Conservation (phyloP, 768 basidiomycete genomes). For the Leccinum variicolor region DNA sequence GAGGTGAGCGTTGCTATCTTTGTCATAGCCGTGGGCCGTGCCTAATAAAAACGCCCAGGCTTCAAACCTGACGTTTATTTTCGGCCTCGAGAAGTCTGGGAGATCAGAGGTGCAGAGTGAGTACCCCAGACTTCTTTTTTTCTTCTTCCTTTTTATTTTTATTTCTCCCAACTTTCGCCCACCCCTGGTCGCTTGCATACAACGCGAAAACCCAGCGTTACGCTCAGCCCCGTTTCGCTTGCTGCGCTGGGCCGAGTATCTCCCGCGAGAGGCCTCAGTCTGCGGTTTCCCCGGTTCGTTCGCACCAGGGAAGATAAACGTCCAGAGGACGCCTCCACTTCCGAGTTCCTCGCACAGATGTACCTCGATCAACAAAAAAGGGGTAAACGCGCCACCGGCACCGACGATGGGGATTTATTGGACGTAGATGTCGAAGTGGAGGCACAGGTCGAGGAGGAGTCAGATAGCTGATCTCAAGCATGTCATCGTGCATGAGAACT, state of each 20-base stretch:
- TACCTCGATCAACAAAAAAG: slow-evolving; percentile 60
- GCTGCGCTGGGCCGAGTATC: slow-evolving; percentile 68
- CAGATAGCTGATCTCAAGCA: slow-evolving; percentile 17
- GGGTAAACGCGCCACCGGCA: slow-evolving; percentile 31
- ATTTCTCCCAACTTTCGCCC: background rate
- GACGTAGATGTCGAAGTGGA: slow-evolving; percentile 43
- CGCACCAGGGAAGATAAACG: slow-evolving; percentile 69
- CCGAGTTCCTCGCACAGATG: slow-evolving; percentile 65
- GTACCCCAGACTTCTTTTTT: slow-evolving; percentile 12
- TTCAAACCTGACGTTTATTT: slow-evolving; percentile 68
- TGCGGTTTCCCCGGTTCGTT: slow-evolving; percentile 89
- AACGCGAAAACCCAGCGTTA: slow-evolving; percentile 47
- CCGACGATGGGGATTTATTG: slow-evolving; percentile 59
- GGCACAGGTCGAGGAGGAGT: slow-evolving; percentile 29
- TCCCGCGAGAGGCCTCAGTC: slow-evolving; percentile 61
- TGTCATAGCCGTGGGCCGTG: background rate
- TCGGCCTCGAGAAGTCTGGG: slow-evolving; percentile 80
- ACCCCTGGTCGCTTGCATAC: background rate
- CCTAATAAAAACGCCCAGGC: slow-evolving; percentile 34
- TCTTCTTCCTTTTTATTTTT: background rate
- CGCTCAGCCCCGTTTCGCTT: slow-evolving; percentile 80
- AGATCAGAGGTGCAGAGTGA: slow-evolving; percentile 77
- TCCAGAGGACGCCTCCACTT: slow-evolving; percentile 69
- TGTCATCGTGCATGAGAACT: background rate
- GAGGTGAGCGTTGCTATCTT: slow-evolving; percentile 42